Evolutionary conservation across 2,329 filamentous ascomycete species (phyloP).

Genomic region (Chrysoporthe cubensis): DNA sequence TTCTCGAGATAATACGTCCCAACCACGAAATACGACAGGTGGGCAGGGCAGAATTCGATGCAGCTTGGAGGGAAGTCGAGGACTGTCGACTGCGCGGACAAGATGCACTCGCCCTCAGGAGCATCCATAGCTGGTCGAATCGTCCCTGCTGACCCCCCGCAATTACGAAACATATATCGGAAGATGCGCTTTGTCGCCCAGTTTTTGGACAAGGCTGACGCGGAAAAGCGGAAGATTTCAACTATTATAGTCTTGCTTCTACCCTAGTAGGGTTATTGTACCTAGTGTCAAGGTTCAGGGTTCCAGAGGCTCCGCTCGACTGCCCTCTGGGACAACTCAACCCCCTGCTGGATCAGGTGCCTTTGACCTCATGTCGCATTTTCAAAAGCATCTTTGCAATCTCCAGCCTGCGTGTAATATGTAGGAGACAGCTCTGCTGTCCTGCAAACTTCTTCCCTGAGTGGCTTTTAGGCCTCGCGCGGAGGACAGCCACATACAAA

Average conservation of each 20-base stretch:
- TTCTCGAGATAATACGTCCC: constrained; percentile 82
- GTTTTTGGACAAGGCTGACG: neutral
- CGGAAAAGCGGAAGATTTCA: constrained; percentile 1
- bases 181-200: neutral
- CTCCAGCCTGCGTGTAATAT: neutral
- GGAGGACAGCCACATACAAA: neutral
- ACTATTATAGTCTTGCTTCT: neutral
- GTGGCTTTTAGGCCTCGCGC: neutral
- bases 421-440: neutral
- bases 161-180: neutral
- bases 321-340: constrained; percentile 1
- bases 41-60: constrained; percentile 70
- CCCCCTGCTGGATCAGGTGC: constrained; percentile 3
- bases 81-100: constrained; percentile 52
- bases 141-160: neutral
- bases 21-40: constrained; percentile 71
- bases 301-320: neutral
- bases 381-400: neutral
- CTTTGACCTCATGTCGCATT: constrained; percentile 4
- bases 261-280: constrained; percentile 2
- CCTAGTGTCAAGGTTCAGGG: neutral
- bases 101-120: constrained; percentile 33
- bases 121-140: neutral
- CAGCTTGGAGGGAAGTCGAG: constrained; percentile 76
- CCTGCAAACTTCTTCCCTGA: neutral